These are phyloP conservation scores for Cercospora berteroae DNA, from an alignment of 2,329 filamentous ascomycete genomes.

Conservation along the genomic window DNA sequence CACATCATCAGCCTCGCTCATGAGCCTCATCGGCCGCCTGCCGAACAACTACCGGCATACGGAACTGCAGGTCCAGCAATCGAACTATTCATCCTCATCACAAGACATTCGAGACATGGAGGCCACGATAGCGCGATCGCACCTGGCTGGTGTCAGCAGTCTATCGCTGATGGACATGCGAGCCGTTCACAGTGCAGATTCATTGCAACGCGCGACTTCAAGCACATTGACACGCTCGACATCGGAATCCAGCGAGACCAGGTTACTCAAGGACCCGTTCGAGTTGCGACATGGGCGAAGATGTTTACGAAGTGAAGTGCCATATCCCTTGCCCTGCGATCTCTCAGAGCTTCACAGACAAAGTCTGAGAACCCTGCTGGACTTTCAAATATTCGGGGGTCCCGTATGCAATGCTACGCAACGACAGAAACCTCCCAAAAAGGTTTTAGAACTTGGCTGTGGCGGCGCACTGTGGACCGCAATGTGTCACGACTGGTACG, in stretches of 20 bases:
- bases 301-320: constrained; percentile 70
- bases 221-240: constrained; percentile 16
- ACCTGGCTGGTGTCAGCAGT: background rate
- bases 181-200: background rate
- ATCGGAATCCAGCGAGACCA: constrained; percentile 7
- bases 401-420: constrained; percentile 72
- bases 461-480: constrained; percentile 88
- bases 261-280: constrained; percentile 22
- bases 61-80: background rate
- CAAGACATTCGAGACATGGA: background rate
- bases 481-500: constrained; percentile 78
- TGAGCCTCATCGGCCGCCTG: background rate
- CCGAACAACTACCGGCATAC: background rate
- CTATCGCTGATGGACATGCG: background rate
- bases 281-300: constrained; percentile 73
- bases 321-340: constrained; percentile 87
- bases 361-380: constrained; percentile 75
- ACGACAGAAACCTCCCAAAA: constrained; percentile 65
- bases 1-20: background rate
- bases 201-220: constrained; percentile 20
- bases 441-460: constrained; percentile 82
- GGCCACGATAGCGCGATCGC: background rate
- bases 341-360: constrained; percentile 84
- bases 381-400: constrained; percentile 76
- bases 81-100: background rate